phyloP scores from a whole-genome alignment of 495 filamentous ascomycete species.

The Neurospora terricola region DNA sequence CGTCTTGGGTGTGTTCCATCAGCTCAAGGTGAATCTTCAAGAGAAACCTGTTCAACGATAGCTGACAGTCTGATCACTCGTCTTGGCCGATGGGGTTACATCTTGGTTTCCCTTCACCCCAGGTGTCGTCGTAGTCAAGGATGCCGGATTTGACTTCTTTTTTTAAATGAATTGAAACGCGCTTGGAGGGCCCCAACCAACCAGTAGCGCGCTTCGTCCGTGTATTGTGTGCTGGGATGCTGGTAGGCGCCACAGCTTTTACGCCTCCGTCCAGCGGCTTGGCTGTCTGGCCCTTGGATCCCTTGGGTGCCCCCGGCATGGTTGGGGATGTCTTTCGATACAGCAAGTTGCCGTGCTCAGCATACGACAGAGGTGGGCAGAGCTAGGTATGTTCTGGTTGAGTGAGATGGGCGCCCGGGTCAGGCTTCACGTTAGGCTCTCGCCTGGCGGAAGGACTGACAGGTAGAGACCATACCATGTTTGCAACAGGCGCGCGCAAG shows the following conservation, averaged over 20 bases:
- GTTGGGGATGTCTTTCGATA: neutral
- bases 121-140: neutral
- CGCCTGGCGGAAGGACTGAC: neutral
- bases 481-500: neutral
- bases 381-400: neutral
- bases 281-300: neutral
- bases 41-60: neutral
- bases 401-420: neutral
- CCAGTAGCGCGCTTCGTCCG: conserved; percentile 20
- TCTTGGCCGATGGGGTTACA: neutral
- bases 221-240: conserved; percentile 20
- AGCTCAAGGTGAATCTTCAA: neutral
- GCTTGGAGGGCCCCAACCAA: conserved; percentile 19
- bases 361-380: neutral
- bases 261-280: conserved; percentile 5
- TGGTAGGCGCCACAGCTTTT: conserved; percentile 4
- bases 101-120: neutral
- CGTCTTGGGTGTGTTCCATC: neutral
- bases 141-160: conserved; percentile 19
- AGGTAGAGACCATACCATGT: neutral
- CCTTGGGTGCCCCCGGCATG: neutral
- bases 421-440: neutral
- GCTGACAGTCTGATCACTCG: neutral
- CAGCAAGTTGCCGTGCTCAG: neutral
- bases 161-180: conserved; percentile 26